Base-by-base conservation (phyloP, 768 basidiomycete species). In the Phylloporus rhodoxanthus region DNA sequence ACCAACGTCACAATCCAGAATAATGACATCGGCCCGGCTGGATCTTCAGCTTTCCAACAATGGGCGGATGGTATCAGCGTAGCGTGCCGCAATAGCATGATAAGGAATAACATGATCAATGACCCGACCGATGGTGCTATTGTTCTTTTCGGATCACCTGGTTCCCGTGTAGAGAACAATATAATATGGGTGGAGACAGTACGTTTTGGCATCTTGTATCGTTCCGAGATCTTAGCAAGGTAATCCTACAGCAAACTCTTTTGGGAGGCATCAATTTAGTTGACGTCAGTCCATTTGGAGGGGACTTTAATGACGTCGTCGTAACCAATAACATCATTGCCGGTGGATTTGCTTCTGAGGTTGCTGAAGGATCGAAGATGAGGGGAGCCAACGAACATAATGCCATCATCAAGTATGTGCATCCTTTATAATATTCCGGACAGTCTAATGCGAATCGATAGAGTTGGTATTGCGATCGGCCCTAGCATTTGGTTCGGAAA, bases 11-110 rank as follows among this genome's bases (percentile, higher is more conserved):
- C 78, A 3, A 72, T 92, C 30, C 84, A 85, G 59, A 83, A 89
- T 67, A 92, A 93, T 57, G 86, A 91, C 54, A 82, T 92, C 37
- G 90, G 86, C 3, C 87, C 87, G 2, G 83, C 84, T 51, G 87
- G 87, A 7, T 71, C 72, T 7, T 81, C 85, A 49, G 53, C 57
- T 5, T 86, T 77, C 59, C 77, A 81, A 52, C 68, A 87, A 63
- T 91, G 87, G 88, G 85, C 88, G 1, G 88, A 89, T 60, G 88
- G 88, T 5, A 84, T 91, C 58, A 87, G 85, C 55, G 62, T 89
- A 46, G 80, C 79, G 54, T 91, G 87, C 61, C 69, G 66, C 53
- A 79, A 82, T 61, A 74, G 77, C 51, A 51, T 79, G 30, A 72
- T 90, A 29, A 76, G 74, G 53, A 80, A 84, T 52, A 91, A 90